Evolutionary conservation across 305 asterid genomes (phyloP).

Genomic region (Fraxinus ornus): DNA sequence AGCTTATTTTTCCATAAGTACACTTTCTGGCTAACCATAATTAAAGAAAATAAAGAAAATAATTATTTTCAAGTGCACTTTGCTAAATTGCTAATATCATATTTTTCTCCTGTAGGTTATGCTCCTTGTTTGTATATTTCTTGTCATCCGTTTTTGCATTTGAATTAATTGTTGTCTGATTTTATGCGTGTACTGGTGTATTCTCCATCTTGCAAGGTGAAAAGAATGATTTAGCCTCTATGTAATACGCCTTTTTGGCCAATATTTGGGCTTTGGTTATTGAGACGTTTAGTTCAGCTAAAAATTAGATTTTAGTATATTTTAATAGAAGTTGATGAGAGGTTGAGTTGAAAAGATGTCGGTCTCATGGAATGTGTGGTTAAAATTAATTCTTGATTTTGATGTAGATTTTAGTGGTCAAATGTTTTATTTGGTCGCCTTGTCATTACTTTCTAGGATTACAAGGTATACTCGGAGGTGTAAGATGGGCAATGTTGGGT

Average conservation of each 20-base stretch:
- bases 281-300: background rate
- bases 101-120: background rate
- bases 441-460: background rate
- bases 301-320: too few species aligned
- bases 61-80: background rate
- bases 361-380: background rate
- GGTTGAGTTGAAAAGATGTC: background rate
- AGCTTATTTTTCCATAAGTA: background rate
- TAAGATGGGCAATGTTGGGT: background rate
- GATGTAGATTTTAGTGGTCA: background rate
- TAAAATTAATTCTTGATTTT: too few species aligned
- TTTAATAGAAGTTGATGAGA: too few species aligned
- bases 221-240: background rate
- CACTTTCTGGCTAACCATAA: constrained; percentile 12
- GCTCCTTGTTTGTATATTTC: background rate
- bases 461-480: background rate
- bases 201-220: background rate
- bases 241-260: background rate
- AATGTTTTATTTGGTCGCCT: background rate
- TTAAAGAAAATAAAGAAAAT: constrained; percentile 21
- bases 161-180: background rate
- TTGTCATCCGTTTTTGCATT: background rate
- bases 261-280: background rate
- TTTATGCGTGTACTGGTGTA: background rate
- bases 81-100: background rate